Evolutionary conservation across 176 grass and related monocot species (phyloP), one percentile per base, ranked within the genome.

Genomic region (Oryza officinalis): DNA sequence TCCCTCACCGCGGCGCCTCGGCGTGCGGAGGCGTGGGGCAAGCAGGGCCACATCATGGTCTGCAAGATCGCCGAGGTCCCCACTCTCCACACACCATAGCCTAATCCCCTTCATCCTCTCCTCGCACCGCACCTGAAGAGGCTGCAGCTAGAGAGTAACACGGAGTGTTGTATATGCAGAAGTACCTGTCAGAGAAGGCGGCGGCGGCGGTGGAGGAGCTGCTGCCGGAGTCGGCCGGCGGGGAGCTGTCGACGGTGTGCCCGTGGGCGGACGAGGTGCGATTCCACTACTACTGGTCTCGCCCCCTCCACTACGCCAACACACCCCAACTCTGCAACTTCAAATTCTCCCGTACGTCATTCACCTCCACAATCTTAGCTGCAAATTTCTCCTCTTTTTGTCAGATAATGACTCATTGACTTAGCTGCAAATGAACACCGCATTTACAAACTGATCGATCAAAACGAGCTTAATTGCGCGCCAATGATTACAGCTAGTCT

Each of bases 41-140:
- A 98, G 84, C 85, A 98, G 80, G 93, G 96, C 26, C 96, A 98
- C 76, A 93, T 88, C 91, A 95, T 98, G 89, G 83, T 90, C 76
- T 95, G 96, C 93, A 92, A 95, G 72, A 92, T 98, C 43, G 91
- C 96, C 23, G 93, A 95, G 96, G 96, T 95, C 49, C 5, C 6
- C 3, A 2, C 27, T 9, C 13, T 4, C 69, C 37, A 40, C 40
- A 41, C 40, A 41, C 40, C 45, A 47, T 47, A 3, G 45, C 47
- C 0, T 50, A n/a, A 57, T 57, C 22, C n/a, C 50, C 50, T 22
- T 61, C n/a, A 8, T 25, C 57, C 9, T 23, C 54, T 52, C 17
- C 49, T 20, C 13, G 49, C 37, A 38, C 37, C 7, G 37, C 37
- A 38, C 7, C 37, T 38, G 37, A 1, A 38, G 37, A 37, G 35